Percentiles rank a stretch among this genome's conserved stretches.
Conservation (phyloP, 2,329 filamentous ascomycete genomes). For the Aspergillus flavus region DNA sequence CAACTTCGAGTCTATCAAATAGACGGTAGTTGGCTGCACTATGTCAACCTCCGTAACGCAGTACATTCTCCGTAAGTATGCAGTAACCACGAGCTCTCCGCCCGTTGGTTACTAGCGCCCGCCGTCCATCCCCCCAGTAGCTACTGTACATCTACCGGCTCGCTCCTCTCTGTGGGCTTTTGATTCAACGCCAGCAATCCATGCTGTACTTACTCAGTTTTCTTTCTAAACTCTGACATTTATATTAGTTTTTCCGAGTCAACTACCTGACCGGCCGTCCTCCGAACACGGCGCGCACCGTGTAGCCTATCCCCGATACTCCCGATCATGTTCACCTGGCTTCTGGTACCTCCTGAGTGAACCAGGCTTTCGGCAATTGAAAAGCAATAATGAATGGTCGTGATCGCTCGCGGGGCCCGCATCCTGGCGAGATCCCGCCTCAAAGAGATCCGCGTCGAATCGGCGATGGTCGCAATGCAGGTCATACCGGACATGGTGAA, state of each 20-base stretch:
- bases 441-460: constrained; percentile 36
- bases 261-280: neutral
- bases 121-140: constrained; percentile 24
- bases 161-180: constrained; percentile 16
- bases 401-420: constrained; percentile 39
- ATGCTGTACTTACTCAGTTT: neutral
- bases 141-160: constrained; percentile 22
- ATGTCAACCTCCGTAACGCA: neutral
- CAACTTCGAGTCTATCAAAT: neutral
- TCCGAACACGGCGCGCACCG: constrained; percentile 15
- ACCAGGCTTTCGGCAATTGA: constrained; percentile 22
- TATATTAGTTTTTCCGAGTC: neutral
- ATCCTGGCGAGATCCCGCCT: constrained; percentile 30
- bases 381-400: constrained; percentile 39
- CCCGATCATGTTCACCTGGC: constrained; percentile 39
- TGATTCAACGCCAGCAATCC: neutral
- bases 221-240: neutral
- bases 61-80: constrained; percentile 5
- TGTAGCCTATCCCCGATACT: constrained; percentile 19
- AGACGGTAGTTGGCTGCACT: neutral
- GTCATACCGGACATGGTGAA: constrained; percentile 28
- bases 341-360: constrained; percentile 28
- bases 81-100: constrained; percentile 28
- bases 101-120: constrained; percentile 24
- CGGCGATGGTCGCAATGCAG: constrained; percentile 38